A percentile compares a stretch with the other conserved stretches of the same genome.
Evolutionary conservation across 163 green algal species (phyloP).

Genomic region (Volvox carteri): DNA sequence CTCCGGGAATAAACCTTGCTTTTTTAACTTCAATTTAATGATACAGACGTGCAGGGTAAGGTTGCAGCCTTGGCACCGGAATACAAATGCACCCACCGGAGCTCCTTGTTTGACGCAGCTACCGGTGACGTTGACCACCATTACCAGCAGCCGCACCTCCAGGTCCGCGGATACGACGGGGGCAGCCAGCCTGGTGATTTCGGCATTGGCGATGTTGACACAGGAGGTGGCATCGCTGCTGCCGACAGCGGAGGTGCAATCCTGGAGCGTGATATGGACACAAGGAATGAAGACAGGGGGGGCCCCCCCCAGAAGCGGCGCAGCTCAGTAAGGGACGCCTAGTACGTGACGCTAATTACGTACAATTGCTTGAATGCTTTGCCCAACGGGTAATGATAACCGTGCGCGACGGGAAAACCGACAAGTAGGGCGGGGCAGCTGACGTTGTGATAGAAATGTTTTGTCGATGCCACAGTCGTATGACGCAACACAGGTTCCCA

Average conservation of each 20-base stretch:
- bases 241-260: neutral
- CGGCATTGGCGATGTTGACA: neutral
- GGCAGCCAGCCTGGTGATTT: neutral
- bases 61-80: no score
- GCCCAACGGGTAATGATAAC: neutral
- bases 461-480: no score
- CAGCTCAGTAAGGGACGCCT: neutral
- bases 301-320: no score
- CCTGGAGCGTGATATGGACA: neutral
- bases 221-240: neutral
- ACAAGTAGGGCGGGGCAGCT: neutral
- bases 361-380: no score
- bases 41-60: no score
- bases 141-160: neutral
- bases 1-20: no score
- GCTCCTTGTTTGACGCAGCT: neutral
- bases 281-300: neutral
- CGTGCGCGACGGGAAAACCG: neutral
- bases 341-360: no score
- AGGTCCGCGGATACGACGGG: neutral
- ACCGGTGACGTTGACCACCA: constrained; percentile 9
- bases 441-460: no score
- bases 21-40: no score
- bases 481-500: no score
- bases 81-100: no score